These are phyloP conservation scores for Chernovozyma sophiae-reginae DNA, from an alignment of 1,139 yeast genomes.

Conservation along the genomic window DNA sequence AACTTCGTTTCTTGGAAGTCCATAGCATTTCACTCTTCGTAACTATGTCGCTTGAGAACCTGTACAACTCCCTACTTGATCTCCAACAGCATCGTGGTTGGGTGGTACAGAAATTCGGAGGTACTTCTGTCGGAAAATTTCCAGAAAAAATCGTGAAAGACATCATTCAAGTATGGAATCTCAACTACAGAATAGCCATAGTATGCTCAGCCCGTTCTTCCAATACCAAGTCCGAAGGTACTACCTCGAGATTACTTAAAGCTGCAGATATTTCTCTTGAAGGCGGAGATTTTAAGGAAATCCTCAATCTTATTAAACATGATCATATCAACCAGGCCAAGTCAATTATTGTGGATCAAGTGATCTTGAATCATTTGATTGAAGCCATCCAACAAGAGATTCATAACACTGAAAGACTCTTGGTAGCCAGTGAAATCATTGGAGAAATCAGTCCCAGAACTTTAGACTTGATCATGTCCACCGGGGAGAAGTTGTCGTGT, in stretches of 20 bases:
- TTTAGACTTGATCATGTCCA: constrained; percentile 82
- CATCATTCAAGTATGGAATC: constrained; percentile 64
- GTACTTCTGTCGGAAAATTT: constrained; percentile 96
- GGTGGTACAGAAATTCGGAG: constrained; percentile 95
- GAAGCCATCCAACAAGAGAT: constrained; percentile 62
- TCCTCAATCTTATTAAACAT: constrained; percentile 60
- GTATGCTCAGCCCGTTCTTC: constrained; percentile 96
- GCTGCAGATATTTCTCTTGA: constrained; percentile 77
- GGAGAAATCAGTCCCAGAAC: constrained; percentile 92
- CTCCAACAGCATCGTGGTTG: constrained; percentile 45
- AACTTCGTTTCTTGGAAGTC: too few species aligned
- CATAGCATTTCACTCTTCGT: too few species aligned
- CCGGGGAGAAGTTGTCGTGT: constrained; percentile 92
- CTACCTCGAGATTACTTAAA: constrained; percentile 75
- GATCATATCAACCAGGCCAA: constrained; percentile 82
- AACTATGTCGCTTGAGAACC: constrained; percentile 13
- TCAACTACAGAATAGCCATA: constrained; percentile 74
- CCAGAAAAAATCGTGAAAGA: constrained; percentile 80
- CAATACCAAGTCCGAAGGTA: constrained; percentile 87
- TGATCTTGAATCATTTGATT: constrained; percentile 46
- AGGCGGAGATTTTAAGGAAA: constrained; percentile 46
- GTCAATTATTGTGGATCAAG: constrained; percentile 40
- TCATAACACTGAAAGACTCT: constrained; percentile 59
- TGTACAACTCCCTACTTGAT: constrained; percentile 44
- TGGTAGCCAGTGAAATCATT: constrained; percentile 83